phyloP scores from a whole-genome alignment of 2,329 filamentous ascomycete species.

The Ophiostoma ips region DNA sequence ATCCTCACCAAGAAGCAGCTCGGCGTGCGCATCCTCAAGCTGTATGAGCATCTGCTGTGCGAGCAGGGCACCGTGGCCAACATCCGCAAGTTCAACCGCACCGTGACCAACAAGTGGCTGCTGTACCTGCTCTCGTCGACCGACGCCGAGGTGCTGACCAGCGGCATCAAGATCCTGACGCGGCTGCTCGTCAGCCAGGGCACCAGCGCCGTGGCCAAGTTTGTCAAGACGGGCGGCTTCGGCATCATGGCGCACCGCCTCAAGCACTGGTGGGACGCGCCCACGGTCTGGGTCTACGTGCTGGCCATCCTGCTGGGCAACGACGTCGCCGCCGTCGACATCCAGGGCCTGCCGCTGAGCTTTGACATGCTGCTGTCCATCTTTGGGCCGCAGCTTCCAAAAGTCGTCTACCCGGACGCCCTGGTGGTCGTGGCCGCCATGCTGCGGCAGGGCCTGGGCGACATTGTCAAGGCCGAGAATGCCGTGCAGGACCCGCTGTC shows the following conservation, averaged over 20 bases:
- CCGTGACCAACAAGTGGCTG: slow-evolving; percentile 95
- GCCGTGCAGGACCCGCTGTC: slow-evolving; percentile 30
- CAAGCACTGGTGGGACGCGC: slow-evolving; percentile 77
- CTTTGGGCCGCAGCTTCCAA: slow-evolving; percentile 48
- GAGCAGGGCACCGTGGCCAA: slow-evolving; percentile 52
- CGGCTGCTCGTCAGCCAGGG: slow-evolving; percentile 76
- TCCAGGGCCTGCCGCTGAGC: slow-evolving; percentile 32
- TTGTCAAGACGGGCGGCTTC: slow-evolving; percentile 81
- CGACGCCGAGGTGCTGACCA: slow-evolving; percentile 67
- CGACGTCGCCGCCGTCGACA: slow-evolving; percentile 62
- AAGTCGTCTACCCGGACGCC: slow-evolving; percentile 62
- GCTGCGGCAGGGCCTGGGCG: slow-evolving; percentile 72
- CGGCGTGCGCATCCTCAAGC: slow-evolving; percentile 58
- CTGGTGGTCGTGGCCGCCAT: slow-evolving; percentile 71
- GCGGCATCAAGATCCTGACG: slow-evolving; percentile 70
- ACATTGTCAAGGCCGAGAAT: slow-evolving; percentile 48
- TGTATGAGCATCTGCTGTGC: slow-evolving; percentile 69
- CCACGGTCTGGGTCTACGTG: slow-evolving; percentile 73
- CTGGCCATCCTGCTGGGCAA: slow-evolving; percentile 79
- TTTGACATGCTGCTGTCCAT: slow-evolving; percentile 49
- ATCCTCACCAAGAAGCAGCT: slow-evolving; percentile 52
- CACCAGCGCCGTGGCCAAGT: slow-evolving; percentile 68
- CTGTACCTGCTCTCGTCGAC: slow-evolving; percentile 81
- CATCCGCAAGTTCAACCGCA: slow-evolving; percentile 79
- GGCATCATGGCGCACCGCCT: slow-evolving; percentile 69